phyloP scores from a whole-genome alignment of 2,329 filamentous ascomycete genomes.

The Colletotrichum costaricense region DNA sequence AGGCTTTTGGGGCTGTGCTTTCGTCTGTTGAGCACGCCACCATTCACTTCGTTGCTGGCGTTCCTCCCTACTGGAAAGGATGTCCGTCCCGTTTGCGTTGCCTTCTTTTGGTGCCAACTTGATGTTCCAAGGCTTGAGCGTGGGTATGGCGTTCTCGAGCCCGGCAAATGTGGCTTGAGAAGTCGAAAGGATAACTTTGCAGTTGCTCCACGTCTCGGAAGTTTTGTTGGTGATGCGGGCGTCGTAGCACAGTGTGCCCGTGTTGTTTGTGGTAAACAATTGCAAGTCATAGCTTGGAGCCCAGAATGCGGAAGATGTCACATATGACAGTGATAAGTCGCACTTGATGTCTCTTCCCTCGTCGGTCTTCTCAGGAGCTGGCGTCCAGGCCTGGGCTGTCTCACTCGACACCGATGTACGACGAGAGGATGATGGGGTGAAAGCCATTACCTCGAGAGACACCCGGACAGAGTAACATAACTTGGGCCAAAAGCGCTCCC shows the following conservation, averaged over 20 bases:
- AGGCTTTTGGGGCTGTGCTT: conserved; percentile 41
- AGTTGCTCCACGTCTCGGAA: conserved; percentile 72
- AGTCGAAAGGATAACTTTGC: conserved; percentile 70
- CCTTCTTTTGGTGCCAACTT: conserved; percentile 52
- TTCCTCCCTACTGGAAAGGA: conserved; percentile 54
- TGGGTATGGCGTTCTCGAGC: conserved; percentile 65
- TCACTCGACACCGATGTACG: conserved; percentile 65
- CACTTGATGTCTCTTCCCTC: conserved; percentile 44
- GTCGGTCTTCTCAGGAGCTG: conserved; percentile 46
- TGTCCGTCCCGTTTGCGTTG: conserved; percentile 36
- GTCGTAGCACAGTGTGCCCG: conserved; percentile 68
- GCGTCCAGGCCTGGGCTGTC: conserved; percentile 57
- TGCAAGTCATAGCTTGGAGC: conserved; percentile 70
- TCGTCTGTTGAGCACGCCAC: conserved; percentile 43
- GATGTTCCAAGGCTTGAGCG: conserved; percentile 67
- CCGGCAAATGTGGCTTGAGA: conserved; percentile 70
- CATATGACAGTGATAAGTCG: conserved; percentile 67
- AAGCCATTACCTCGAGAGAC: conserved; percentile 58
- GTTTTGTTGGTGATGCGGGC: conserved; percentile 72
- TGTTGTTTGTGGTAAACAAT: conserved; percentile 65
- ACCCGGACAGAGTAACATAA: conserved; percentile 61
- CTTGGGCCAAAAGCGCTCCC: conserved; percentile 61
- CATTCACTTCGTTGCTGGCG: conserved; percentile 44
- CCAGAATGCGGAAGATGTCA: conserved; percentile 69
- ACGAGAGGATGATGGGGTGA: conserved; percentile 59